Percentiles rank a stretch among this genome's conserved stretches.
Evolutionary conservation across 257 asterid species (phyloP).

Genomic region (Coffea canephora): DNA sequence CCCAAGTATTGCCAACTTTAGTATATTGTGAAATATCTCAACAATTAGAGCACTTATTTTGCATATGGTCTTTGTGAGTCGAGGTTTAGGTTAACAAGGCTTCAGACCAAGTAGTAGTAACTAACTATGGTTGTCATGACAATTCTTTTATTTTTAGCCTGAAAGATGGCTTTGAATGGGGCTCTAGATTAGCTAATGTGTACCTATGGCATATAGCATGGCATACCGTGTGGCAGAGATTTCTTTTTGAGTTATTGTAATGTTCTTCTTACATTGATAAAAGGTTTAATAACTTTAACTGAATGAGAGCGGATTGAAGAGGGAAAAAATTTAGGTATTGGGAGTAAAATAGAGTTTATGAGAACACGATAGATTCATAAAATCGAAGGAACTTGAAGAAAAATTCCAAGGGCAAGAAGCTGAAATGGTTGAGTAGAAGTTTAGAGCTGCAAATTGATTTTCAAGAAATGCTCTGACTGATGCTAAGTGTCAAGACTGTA

Average conservation of each 20-base stretch:
- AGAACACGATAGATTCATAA: too few relatives aligned
- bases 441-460: not conserved
- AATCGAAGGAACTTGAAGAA: too few relatives aligned
- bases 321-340: too few relatives aligned
- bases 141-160: not conserved
- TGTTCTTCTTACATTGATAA: not conserved
- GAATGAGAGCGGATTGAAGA: not conserved
- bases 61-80: not conserved
- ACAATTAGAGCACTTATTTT: too few relatives aligned
- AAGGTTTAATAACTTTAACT: not conserved
- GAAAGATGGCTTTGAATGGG: not conserved
- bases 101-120: not conserved
- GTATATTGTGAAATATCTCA: not conserved
- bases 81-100: not conserved
- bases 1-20: not conserved
- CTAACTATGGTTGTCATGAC: not conserved
- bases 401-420: not conserved
- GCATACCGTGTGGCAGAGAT: not conserved
- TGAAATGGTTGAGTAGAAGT: not conserved
- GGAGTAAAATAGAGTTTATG: too few relatives aligned
- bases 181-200: not conserved
- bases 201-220: not conserved
- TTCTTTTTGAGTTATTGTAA: not conserved
- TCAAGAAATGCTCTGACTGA: not conserved
- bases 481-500: not conserved